Evolutionary conservation across 805 yeast genomes (phyloP).

Genomic region (Candida hispaniensis): DNA sequence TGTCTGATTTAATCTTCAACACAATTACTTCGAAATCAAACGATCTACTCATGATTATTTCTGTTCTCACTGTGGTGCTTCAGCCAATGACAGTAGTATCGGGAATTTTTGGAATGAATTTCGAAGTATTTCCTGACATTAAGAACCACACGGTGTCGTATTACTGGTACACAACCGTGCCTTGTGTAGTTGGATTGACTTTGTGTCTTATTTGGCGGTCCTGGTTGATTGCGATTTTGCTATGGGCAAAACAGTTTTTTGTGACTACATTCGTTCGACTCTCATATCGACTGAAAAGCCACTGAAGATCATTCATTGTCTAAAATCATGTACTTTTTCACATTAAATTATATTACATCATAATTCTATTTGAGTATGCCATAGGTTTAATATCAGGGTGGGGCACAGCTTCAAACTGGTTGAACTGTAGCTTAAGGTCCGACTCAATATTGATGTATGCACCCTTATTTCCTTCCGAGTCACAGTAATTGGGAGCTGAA

Average conservation of each 20-base stretch:
- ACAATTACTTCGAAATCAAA: constrained; percentile 47
- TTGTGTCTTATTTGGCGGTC: constrained; percentile 5
- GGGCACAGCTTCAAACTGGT: constrained; percentile 66
- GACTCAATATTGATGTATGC: constrained; percentile 67
- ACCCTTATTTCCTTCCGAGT: constrained; percentile 80
- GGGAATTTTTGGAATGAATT: constrained; percentile 53
- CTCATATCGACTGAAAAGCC: too few relatives aligned
- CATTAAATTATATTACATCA: constrained; percentile 21
- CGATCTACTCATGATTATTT: constrained; percentile 43
- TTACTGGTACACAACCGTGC: constrained; percentile 15
- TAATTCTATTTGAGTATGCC: constrained; percentile 57
- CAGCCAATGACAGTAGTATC: constrained; percentile 51
- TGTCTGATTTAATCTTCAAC: constrained; percentile 44
- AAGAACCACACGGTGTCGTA: constrained; percentile 17
- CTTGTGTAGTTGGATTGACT: constrained; percentile 10
- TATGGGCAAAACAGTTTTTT: constrained; percentile 11
- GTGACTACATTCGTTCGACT: too few relatives aligned
- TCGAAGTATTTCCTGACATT: constrained; percentile 34
- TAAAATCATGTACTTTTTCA: too few relatives aligned
- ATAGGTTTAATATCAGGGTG: constrained; percentile 91
- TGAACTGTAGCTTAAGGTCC: constrained; percentile 38
- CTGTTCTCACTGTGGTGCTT: constrained; percentile 48
- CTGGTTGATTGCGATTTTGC: constrained; percentile 6
- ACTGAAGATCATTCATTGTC: too few relatives aligned
- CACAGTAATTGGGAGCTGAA: constrained; percentile 97